Base-by-base conservation (phyloP, 768 basidiomycete species). In the Leccinum arenicola region DNA sequence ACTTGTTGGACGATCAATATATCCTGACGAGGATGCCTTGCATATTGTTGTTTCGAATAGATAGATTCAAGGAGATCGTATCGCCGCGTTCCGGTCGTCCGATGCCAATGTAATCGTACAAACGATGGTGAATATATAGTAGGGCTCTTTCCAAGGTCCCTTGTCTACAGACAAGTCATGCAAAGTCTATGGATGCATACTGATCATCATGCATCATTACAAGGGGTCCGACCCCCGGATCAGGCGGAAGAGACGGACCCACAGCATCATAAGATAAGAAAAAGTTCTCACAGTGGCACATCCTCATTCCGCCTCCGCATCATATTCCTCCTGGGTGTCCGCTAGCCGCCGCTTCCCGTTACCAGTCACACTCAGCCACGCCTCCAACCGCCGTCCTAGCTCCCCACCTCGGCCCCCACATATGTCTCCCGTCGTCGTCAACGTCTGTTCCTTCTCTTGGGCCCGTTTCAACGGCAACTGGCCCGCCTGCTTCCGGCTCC, bases 321-420 rank as follows among this genome's bases (percentile, higher is more conserved):
- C 64, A 21, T 49, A 21, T 33, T 64, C 70, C 17, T 66, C 63
- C n/a, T 66, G 57, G 48, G 10, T 17, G 17, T 61, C 58, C 49
- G 50, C 56, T 57, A 29, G n/a, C 53, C 52, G 60, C 36, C 57
- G 66, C 14, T 55, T 55, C 27, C 63, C 70, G 6, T 69, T 60
- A 52, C 63, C 72, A 12, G 70, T 62, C 21, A 80, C 78, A 8
- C 78, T 82, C 64, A 91, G 75, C 86, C 89, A 88, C 45, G 86
- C 89, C 73, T 92, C 90, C 55, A 92, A 73, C 56, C 90, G 73
- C 54, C 87, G 74, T 40, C 90, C 90, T 7, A 91, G 75, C 75
- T 91, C 90, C 8, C 89, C 89, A 89, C 84, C 90, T 17, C 87
- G 80, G 35, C 89, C 90, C 43, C 89, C 89, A 71, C 89, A 91